Conservation (phyloP, 2,329 filamentous ascomycete species). For the Fusarium sp. region DNA sequence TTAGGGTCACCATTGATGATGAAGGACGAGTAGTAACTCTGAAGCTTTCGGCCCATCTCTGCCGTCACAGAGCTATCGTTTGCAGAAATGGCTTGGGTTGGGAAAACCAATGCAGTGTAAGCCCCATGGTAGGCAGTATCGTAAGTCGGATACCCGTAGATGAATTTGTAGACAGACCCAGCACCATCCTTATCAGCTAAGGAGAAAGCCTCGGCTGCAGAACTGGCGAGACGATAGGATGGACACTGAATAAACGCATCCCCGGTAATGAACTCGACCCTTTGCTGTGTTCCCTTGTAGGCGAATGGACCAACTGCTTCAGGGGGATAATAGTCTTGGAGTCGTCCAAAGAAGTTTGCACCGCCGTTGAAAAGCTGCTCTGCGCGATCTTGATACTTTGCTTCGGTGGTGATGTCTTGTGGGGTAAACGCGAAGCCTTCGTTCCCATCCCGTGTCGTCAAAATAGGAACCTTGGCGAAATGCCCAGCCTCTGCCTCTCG, state of each 20-base stretch:
- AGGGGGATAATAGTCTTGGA: background rate
- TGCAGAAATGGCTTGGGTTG: background rate
- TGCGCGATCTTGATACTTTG: background rate
- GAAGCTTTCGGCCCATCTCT: background rate
- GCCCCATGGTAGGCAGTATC: background rate
- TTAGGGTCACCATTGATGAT: background rate
- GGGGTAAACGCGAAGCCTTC: background rate
- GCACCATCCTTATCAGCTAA: background rate
- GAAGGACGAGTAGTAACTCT: background rate
- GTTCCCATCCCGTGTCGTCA: background rate
- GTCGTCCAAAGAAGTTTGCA: background rate
- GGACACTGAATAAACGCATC: background rate
- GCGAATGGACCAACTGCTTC: background rate
- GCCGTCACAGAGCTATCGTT: background rate
- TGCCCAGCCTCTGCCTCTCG: background rate
- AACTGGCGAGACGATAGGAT: background rate
- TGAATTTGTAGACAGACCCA: background rate
- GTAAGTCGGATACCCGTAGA: background rate
- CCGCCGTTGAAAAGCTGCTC: background rate
- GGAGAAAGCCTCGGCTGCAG: background rate
- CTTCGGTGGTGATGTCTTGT: background rate
- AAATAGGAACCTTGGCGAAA: background rate
- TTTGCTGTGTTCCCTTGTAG: background rate
- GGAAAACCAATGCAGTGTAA: background rate
- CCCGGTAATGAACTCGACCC: background rate